Evolutionary conservation across 129 eudicot species (phyloP).

Genomic region (Flaveria bidentis): DNA sequence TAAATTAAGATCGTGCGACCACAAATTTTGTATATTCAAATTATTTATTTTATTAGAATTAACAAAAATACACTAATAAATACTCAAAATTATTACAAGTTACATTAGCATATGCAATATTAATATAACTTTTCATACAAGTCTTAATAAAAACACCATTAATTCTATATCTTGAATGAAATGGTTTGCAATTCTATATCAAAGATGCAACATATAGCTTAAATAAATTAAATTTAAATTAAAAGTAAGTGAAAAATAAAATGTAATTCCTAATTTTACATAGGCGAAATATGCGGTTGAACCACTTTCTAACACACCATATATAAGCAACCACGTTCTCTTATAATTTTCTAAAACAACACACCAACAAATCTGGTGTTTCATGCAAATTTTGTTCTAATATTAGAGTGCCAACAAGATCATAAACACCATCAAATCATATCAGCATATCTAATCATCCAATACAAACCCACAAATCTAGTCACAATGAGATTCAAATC

Average conservation of each 20-base stretch:
- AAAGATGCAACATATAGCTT: not conserved
- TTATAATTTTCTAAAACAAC: not conserved
- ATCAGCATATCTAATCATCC: not conserved
- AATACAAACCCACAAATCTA: slow-evolving; percentile 3
- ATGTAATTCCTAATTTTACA: not conserved
- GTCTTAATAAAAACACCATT: too few relatives aligned
- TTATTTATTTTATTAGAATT: not conserved
- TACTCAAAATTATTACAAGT: too few relatives aligned
- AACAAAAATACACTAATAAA: not conserved
- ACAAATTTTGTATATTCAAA: not conserved
- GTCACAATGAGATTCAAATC: slow-evolving; percentile 31
- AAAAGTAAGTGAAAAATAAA: not conserved
- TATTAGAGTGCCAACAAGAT: slow-evolving; percentile 23
- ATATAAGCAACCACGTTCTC: not conserved
- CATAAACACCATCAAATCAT: slow-evolving; percentile 1
- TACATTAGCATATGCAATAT: too few relatives aligned
- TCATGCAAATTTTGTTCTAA: slow-evolving; percentile 23
- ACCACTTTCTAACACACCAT: not conserved
- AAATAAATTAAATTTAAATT: not conserved
- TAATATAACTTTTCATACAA: too few relatives aligned
- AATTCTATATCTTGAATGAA: not conserved
- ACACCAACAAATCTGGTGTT: slow-evolving; percentile 27
- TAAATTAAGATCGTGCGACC: not conserved
- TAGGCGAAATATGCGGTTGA: not conserved
- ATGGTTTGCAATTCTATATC: not conserved